Evolutionary conservation across 306 rosid genomes (phyloP).

Genomic region (Casuarina cunninghamiana): DNA sequence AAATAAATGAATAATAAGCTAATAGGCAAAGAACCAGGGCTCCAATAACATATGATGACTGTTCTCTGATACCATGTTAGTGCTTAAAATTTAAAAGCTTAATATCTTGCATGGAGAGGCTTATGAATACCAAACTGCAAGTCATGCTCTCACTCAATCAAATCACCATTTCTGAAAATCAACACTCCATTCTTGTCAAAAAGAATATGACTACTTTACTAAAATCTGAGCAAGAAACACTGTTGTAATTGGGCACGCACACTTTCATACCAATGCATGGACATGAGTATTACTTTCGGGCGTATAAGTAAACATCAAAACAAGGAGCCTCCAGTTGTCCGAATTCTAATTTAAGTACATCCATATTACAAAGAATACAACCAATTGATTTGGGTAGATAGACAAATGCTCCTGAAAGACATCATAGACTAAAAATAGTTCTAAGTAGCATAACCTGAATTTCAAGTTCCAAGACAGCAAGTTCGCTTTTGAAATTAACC

Average conservation of each 20-base stretch:
- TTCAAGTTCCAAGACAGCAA: constrained; percentile 76
- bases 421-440: constrained; percentile 6
- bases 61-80: not conserved
- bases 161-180: not conserved
- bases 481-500: constrained; percentile 74
- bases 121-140: not conserved
- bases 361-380: not conserved
- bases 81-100: not conserved
- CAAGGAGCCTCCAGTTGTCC: not conserved
- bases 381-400: too few species aligned
- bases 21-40: not conserved
- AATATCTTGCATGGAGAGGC: not conserved
- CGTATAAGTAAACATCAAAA: not conserved
- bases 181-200: not conserved
- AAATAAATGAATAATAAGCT: not conserved
- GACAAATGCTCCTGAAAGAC: constrained; percentile 5
- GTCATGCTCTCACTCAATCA: not conserved
- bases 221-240: not conserved
- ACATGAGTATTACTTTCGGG: not conserved
- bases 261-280: not conserved
- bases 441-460: constrained; percentile 61
- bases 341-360: not conserved
- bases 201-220: not conserved
- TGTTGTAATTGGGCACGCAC: not conserved
- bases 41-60: too few species aligned